Evolutionary conservation across 2,329 filamentous ascomycete species (phyloP).

Genomic region (Zarea fungicola): DNA sequence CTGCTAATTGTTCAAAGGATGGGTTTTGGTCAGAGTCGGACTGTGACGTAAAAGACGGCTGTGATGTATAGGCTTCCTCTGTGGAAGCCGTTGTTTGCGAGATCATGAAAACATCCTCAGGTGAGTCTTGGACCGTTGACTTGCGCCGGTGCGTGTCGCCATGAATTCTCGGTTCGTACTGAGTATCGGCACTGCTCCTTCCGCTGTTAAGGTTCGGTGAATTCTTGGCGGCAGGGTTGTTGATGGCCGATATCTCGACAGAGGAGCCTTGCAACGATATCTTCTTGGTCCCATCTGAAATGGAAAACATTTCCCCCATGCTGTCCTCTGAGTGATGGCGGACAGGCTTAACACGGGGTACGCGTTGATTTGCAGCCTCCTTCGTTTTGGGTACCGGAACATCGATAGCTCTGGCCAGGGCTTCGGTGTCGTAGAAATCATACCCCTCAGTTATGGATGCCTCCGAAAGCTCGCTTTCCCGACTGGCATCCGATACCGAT

Average conservation of each 20-base stretch:
- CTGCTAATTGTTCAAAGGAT: constrained; percentile 11
- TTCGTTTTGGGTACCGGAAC: constrained; percentile 40
- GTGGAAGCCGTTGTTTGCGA: constrained; percentile 41
- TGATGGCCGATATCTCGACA: not conserved
- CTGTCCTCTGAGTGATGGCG: constrained; percentile 56
- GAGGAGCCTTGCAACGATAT: constrained; percentile 1
- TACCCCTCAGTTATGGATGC: constrained; percentile 56
- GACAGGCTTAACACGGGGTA: constrained; percentile 18
- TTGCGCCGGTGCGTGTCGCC: constrained; percentile 1
- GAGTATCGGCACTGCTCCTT: constrained; percentile 3
- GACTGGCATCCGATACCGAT: constrained; percentile 46
- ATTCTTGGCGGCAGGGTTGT: constrained; percentile 6
- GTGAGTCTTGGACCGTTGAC: constrained; percentile 23
- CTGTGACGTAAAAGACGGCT: constrained; percentile 26
- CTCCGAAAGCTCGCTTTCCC: constrained; percentile 42
- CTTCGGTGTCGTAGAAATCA: constrained; percentile 61
- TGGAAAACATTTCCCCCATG: constrained; percentile 53
- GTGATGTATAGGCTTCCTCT: constrained; percentile 29
- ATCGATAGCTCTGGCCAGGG: constrained; percentile 46
- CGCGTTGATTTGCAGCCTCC: constrained; percentile 19
- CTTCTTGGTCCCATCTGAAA: constrained; percentile 41
- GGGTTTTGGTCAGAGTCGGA: constrained; percentile 20
- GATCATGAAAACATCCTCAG: constrained; percentile 38
- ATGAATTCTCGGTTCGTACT: constrained; percentile 8
- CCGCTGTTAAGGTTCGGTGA: constrained; percentile 16